phyloP scores from a whole-genome alignment of 768 basidiomycete genomes.

The Tulasnella sp. region DNA sequence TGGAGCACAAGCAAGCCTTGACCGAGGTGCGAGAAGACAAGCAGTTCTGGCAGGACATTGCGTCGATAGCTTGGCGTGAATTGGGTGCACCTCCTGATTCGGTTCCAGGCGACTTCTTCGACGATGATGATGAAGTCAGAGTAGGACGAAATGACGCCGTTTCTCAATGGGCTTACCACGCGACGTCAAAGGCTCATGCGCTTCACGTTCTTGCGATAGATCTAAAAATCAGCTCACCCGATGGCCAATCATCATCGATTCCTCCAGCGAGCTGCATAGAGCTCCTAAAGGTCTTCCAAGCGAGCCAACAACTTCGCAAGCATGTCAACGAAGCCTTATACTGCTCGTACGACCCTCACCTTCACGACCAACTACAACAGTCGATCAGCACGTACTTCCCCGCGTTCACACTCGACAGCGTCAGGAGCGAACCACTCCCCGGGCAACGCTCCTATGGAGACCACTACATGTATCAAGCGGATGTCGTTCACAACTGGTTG shows the following conservation, averaged over 20 bases:
- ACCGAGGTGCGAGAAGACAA: constrained; percentile 44
- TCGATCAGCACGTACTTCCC: constrained; percentile 43
- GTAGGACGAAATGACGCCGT: constrained; percentile 52
- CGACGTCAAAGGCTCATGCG: constrained; percentile 60
- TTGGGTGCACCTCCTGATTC: constrained; percentile 63
- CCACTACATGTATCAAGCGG: constrained; percentile 58
- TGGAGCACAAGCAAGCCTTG: constrained; percentile 56
- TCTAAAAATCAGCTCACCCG: constrained; percentile 22
- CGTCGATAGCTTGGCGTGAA: constrained; percentile 51
- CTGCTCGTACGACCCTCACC: constrained; percentile 56
- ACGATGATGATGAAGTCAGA: constrained; percentile 29
- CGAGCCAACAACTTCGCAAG: constrained; percentile 31
- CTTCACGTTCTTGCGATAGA: constrained; percentile 65
- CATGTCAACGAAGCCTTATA: constrained; percentile 57
- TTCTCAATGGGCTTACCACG: constrained; percentile 54
- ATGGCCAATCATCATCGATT: constrained; percentile 15
- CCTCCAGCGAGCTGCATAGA: constrained; percentile 16
- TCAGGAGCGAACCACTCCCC: constrained; percentile 50
- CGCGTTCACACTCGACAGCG: constrained; percentile 49
- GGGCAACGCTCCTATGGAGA: constrained; percentile 71
- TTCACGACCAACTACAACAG: constrained; percentile 52
- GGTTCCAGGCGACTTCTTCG: constrained; percentile 32
- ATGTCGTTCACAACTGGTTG: constrained; percentile 49
- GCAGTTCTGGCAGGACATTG: constrained; percentile 61
- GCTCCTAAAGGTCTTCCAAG: constrained; percentile 19